phyloP scores from a whole-genome alignment of 179 eudicot genomes.

The Pouteria campechiana region DNA sequence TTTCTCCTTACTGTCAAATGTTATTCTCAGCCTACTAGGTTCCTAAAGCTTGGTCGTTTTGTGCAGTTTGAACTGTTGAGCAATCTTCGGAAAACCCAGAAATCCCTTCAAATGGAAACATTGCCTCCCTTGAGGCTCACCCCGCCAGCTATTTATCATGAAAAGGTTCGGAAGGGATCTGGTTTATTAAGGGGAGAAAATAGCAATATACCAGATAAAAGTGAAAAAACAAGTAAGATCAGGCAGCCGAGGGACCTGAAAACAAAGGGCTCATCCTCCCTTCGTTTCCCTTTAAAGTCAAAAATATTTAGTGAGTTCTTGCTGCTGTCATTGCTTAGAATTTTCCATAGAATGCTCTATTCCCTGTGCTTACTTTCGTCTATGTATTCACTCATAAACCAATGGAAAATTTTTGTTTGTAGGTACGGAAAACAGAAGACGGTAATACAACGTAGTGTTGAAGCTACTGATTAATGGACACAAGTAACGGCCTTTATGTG shows the following conservation, averaged over 20 bases:
- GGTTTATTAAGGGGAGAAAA: slow-evolving; percentile 28
- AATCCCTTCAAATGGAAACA: slow-evolving; percentile 40
- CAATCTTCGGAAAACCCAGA: slow-evolving; percentile 62
- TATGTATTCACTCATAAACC: slow-evolving; percentile 5
- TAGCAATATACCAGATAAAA: slow-evolving; percentile 19
- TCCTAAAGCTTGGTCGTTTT: too few relatives aligned
- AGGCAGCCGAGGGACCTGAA: slow-evolving; percentile 55
- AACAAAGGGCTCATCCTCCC: slow-evolving; percentile 54
- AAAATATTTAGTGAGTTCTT: slow-evolving; percentile 59
- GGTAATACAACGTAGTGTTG: slow-evolving; percentile 17
- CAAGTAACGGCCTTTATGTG: too few relatives aligned
- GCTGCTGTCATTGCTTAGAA: neutral
- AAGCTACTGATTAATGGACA: too few relatives aligned
- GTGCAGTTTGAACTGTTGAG: slow-evolving; percentile 81
- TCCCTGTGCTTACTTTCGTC: neutral
- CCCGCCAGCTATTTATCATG: slow-evolving; percentile 95
- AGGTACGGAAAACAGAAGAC: slow-evolving; percentile 48
- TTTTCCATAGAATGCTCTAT: neutral
- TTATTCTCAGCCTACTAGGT: too few relatives aligned
- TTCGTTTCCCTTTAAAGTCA: slow-evolving; percentile 61
- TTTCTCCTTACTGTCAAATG: too few relatives aligned
- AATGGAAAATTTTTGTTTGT: slow-evolving; percentile 4
- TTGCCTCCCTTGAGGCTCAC: slow-evolving; percentile 83
- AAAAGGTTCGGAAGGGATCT: slow-evolving; percentile 64
- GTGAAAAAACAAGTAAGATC: slow-evolving; percentile 34